Conservation (phyloP, 129 eudicot species). For the Pseudognaphalium luteoalbum region DNA sequence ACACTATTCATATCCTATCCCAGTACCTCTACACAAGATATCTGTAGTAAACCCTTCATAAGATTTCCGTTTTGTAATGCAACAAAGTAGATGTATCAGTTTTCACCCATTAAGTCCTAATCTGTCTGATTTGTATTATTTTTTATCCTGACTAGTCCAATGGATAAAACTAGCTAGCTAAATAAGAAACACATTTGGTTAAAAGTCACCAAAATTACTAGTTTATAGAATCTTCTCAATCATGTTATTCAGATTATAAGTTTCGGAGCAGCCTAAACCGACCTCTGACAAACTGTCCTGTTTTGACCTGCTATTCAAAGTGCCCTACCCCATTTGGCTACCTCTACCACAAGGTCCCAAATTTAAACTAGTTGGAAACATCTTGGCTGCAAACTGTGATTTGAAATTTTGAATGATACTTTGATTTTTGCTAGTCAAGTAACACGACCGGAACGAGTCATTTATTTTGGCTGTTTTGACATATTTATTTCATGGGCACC, state of each 20-base stretch:
- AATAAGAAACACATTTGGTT: no score
- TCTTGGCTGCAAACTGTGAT: constrained; percentile 1
- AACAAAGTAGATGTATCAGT: not conserved
- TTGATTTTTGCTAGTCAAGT: constrained; percentile 3
- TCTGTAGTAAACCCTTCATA: not conserved
- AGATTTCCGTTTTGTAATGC: not conserved
- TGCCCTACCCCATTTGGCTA: no score
- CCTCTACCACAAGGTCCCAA: no score
- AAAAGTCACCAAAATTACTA: no score
- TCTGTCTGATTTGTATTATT: no score
- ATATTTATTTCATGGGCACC: not conserved
- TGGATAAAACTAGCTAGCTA: no score
- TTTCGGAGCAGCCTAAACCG: not conserved
- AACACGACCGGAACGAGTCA: no score
- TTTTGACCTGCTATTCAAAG: no score
- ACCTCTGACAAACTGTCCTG: not conserved
- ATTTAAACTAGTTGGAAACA: no score
- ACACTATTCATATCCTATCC: not conserved
- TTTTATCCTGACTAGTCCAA: not conserved
- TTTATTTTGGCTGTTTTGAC: not conserved
- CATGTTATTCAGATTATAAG: no score
- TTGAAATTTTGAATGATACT: not conserved
- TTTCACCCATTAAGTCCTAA: no score
- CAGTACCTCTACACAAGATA: not conserved
- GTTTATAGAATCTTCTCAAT: no score